Evolutionary conservation across 83 land plant species (phyloP), one percentile per base, ranked within the genome.

Genomic region (Thuja plicata): DNA sequence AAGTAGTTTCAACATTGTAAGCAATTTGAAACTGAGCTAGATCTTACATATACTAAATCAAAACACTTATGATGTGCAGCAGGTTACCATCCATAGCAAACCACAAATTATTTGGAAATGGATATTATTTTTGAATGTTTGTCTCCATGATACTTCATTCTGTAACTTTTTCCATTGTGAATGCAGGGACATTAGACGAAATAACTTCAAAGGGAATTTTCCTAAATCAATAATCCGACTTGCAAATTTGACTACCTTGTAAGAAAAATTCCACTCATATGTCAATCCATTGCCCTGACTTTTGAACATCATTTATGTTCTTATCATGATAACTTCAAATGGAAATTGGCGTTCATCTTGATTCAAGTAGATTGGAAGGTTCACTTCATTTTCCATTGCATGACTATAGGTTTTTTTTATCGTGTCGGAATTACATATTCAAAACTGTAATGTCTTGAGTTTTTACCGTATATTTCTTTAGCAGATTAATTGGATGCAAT

Each of bases 401-500:
- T 74, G 78, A 74, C 12, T 74, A 30, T 12, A 74, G 37, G 17
- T 13, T 74, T 32, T 52, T 74, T 11, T 74, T 9, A 74, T 74
- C 38, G 27, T 24, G 30, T 0, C 27, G 71, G 30, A 66, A 66
- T 24, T 27, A 27, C 9, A 24, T 66, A 66, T 74, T 34, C 16
- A 34, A 30, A 34, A 74, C 38, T 32, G 13, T 34, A 74, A 12
- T 8, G 38, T 32, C 78, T 74, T 34, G 78, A 34, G 17, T 32
- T 32, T 12, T 74, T 10, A 74, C 38, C 3, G 34, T 74, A 74
- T 13, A 74, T 3, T 74, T 74, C 5, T 32, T 74, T 34, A 32
- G 78, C 78, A 74, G 78, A 74, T 35, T 74, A 10, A 34, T 34
- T 74, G 78, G 38, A 74, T 74, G 78, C 78, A 74, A 74, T 74